Evolutionary conservation across 768 basidiomycete species (phyloP).

Genomic region (Cystobasidium ongulense): DNA sequence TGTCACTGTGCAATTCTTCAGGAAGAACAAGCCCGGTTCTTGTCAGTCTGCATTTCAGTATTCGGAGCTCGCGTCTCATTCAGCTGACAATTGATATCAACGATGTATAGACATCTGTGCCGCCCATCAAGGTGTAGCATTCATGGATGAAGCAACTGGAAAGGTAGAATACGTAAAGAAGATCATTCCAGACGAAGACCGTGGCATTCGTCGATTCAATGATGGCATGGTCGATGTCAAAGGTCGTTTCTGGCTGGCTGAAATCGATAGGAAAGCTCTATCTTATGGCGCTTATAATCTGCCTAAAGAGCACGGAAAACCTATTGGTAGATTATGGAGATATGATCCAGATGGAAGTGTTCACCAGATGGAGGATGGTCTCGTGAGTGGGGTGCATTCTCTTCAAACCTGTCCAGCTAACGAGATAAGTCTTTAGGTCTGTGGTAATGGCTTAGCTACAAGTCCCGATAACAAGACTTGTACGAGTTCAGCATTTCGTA

Average conservation of each 20-base stretch:
- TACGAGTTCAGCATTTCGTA: neutral
- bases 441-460: conserved; percentile 5
- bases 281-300: neutral
- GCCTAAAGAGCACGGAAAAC: neutral
- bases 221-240: conserved; percentile 18
- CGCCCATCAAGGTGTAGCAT: conserved; percentile 4
- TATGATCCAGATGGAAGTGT: conserved; percentile 7
- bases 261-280: conserved; percentile 7
- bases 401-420: neutral
- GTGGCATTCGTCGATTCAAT: neutral
- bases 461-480: conserved; percentile 19
- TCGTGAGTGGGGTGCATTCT: neutral
- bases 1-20: conserved; percentile 17
- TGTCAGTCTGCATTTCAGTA: neutral
- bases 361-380: conserved; percentile 19
- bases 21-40: conserved; percentile 1
- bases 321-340: conserved; percentile 7
- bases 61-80: no score
- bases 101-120: conserved; percentile 2
- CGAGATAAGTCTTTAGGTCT: neutral
- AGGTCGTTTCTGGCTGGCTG: conserved; percentile 21
- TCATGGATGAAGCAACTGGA: conserved; percentile 11
- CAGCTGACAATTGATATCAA: no score
- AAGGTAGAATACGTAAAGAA: conserved; percentile 10
- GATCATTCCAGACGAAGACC: neutral